Percentiles rank a stretch among this genome's conserved stretches.
phyloP scores from a whole-genome alignment of 208 protist species.

The Porcisia hertigi region DNA sequence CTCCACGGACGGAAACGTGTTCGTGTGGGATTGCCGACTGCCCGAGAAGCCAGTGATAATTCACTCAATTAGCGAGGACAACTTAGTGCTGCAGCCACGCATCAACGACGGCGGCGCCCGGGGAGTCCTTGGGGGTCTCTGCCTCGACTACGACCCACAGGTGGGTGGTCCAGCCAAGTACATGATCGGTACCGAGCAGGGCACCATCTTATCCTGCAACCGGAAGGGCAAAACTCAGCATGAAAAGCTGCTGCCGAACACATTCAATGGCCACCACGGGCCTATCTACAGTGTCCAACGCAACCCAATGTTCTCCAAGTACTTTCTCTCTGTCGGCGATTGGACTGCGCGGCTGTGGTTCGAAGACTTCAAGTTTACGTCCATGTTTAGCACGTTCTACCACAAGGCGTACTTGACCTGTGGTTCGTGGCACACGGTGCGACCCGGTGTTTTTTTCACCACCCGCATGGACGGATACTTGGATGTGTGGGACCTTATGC shows the following conservation, averaged over 20 bases:
- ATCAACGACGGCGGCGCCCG: slow-evolving; percentile 89
- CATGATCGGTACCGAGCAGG: slow-evolving; percentile 97
- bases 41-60: slow-evolving; percentile 92
- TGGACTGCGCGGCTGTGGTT: slow-evolving; percentile 96
- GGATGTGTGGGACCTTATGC: slow-evolving; percentile 96
- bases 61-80: slow-evolving; percentile 77
- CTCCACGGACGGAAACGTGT: slow-evolving; percentile 95
- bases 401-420: slow-evolving; percentile 94
- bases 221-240: slow-evolving; percentile 94
- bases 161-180: slow-evolving; percentile 95
- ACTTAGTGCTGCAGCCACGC: slow-evolving; percentile 87
- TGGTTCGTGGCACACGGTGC: slow-evolving; percentile 93
- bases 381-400: slow-evolving; percentile 96
- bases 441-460: slow-evolving; percentile 95
- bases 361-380: slow-evolving; percentile 95
- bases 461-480: slow-evolving; percentile 96
- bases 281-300: slow-evolving; percentile 95
- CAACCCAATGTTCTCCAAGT: slow-evolving; percentile 95
- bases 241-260: slow-evolving; percentile 93
- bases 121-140: slow-evolving; percentile 91
- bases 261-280: slow-evolving; percentile 95
- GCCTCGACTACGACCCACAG: slow-evolving; percentile 95
- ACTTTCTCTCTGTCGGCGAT: slow-evolving; percentile 97
- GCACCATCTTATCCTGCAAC: slow-evolving; percentile 93
- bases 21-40: slow-evolving; percentile 95